Evolutionary conservation across 148 eudicot species (phyloP).

Genomic region (Fagopyrum tataricum): DNA sequence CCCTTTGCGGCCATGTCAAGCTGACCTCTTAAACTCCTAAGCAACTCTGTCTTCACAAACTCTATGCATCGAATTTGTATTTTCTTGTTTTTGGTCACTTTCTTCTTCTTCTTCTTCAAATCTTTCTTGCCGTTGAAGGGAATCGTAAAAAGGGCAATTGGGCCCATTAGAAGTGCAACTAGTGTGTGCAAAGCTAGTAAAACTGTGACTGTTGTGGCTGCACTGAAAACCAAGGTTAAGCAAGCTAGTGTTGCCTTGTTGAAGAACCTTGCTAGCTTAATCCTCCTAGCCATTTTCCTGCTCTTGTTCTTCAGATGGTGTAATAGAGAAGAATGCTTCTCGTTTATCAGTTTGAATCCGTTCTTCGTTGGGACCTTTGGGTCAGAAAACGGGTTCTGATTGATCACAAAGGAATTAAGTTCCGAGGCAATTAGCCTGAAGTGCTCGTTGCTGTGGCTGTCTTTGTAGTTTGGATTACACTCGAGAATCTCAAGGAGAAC

Average conservation of each 20-base stretch:
- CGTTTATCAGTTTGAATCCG: conserved; percentile 23
- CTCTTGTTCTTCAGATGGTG: conserved; percentile 26
- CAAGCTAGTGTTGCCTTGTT: conserved; percentile 39
- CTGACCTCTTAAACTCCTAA: conserved; percentile 34
- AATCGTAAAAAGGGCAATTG: conserved; percentile 22
- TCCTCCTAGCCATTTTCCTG: conserved; percentile 30
- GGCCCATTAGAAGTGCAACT: conserved; percentile 32
- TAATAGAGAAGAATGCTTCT: conserved; percentile 27
- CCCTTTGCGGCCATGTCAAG: conserved; percentile 54
- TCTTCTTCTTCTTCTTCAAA: background rate
- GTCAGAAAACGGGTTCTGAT: conserved; percentile 23
- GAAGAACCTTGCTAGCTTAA: conserved; percentile 27
- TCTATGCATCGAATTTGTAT: background rate
- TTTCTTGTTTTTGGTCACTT: conserved; percentile 20
- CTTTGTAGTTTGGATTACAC: background rate
- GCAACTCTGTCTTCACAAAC: conserved; percentile 23
- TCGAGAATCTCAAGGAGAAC: conserved; percentile 1
- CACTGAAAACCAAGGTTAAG: conserved; percentile 24
- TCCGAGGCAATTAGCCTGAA: conserved; percentile 12
- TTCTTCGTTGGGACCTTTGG: conserved; percentile 18
- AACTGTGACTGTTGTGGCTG: conserved; percentile 26
- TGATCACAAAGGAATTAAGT: conserved; percentile 9
- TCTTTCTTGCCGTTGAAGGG: conserved; percentile 21
- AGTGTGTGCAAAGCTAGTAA: conserved; percentile 38
- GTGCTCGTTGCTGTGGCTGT: conserved; percentile 12